Evolutionary conservation across 768 basidiomycete species (phyloP), one percentile per base, ranked within the genome.

Genomic region (Hygrocybe punicea): DNA sequence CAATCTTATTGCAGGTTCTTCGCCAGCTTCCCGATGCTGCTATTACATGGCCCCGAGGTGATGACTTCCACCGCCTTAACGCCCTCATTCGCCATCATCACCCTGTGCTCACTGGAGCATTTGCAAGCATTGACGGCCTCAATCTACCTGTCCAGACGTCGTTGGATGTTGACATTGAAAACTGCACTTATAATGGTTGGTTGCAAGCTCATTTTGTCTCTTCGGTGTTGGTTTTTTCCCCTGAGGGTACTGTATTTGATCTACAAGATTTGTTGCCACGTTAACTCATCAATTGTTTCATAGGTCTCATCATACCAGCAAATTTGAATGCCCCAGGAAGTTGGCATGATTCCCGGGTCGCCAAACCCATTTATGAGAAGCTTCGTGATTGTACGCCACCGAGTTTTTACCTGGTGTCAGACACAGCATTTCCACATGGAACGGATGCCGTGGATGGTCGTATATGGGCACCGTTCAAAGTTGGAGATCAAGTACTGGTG

Each of bases 311-410:
- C 13, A 74, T 77, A 36, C 59, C 58, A 5, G 67, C 68, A 1
- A 57, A 59, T 6, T 47, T 75, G 21, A 79, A 79, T 63, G 65
- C 65, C 0, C 75, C 74, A 5, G 72, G 75, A 3, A 77, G 76
- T 53, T 78, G 76, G 76, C 76, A 78, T 57, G 73, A 78, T 55
- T 65, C 73, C 14, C 65, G 59, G 23, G 66, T 77, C 10, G 70
- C 75, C 74, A 73, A 51, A 74, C 72, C 74, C 73, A 78, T 61
- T 71, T 78, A 9, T 57, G 52, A 58, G 3, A 67, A 59, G 24
- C 25, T 59, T 2, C 39, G 2, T 57, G 58, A 52, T 1, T 16
- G 61, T 0, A 76, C 71, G 16, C 76, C 73, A 0, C 60, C 64
- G 0, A 68, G 67, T 1, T 76, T 65, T 55, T 78, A 69, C 56